These are phyloP conservation scores for Tylopilus sp. DNA, from an alignment of 768 basidiomycete genomes.

Conservation along the genomic window DNA sequence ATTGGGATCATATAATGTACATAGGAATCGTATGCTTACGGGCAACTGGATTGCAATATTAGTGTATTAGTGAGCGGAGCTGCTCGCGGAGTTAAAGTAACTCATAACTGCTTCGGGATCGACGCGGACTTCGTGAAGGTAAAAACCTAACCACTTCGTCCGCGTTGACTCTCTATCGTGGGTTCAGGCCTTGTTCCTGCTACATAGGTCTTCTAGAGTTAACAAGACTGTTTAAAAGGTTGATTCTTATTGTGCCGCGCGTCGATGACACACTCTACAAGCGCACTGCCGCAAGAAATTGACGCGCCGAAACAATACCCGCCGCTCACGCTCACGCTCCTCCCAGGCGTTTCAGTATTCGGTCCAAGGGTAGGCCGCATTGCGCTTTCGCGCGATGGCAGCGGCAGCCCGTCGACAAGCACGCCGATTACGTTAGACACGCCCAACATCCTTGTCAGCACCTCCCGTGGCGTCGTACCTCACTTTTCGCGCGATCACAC, in stretches of 20 bases:
- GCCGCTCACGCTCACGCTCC: constrained; percentile 19
- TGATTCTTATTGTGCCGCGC: too few species aligned
- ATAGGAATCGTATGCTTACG: not conserved
- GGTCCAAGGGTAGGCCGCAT: constrained; percentile 27
- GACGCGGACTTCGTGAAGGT: constrained; percentile 2
- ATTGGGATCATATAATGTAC: too few species aligned
- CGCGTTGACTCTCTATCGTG: not conserved
- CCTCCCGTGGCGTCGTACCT: constrained; percentile 71
- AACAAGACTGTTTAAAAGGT: too few species aligned
- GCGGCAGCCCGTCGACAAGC: not conserved
- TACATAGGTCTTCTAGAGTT: too few species aligned
- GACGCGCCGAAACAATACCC: not conserved
- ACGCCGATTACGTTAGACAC: constrained; percentile 46
- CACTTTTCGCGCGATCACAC: constrained; percentile 70
- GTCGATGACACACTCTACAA: constrained; percentile 9
- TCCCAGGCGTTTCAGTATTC: constrained; percentile 11
- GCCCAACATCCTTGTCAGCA: constrained; percentile 57
- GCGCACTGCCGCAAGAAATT: not conserved
- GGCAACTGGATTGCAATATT: constrained; percentile 1
- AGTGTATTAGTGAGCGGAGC: not conserved
- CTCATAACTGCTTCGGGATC: constrained; percentile 7
- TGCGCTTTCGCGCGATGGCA: constrained; percentile 12
- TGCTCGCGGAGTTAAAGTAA: constrained; percentile 17
- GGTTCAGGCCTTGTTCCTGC: too few species aligned
- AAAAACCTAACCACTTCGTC: not conserved